Conservation (phyloP, 345 rosid genomes). For the Gossypium turneri region DNA sequence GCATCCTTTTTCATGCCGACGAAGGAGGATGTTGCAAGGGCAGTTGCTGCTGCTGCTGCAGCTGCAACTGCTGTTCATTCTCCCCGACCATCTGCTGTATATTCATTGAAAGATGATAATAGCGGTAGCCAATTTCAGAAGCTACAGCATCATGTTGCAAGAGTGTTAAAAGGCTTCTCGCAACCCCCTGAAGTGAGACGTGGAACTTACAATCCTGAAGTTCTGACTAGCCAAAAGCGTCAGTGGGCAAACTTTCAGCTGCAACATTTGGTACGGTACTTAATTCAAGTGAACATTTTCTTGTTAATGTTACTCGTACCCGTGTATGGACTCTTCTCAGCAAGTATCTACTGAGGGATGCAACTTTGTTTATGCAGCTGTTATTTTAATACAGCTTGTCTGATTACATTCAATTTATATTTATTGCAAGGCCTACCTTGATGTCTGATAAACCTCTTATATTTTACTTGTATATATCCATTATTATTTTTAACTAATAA, state of each 20-base stretch:
- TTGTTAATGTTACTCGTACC: not conserved
- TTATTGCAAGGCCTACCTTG: not conserved
- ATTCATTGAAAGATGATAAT: conserved; percentile 60
- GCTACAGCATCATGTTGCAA: conserved; percentile 60
- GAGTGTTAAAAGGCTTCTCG: conserved; percentile 65
- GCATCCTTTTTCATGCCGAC: conserved; percentile 66
- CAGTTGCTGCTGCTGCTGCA: conserved; percentile 72
- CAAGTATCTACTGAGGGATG: not conserved
- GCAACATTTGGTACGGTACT: conserved; percentile 68
- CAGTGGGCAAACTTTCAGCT: conserved; percentile 87
- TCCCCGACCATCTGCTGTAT: conserved; percentile 83
- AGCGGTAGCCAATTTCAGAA: conserved; percentile 66
- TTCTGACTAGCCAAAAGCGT: conserved; percentile 92
- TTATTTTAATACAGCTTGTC: conserved; percentile 5
- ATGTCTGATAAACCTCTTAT: not conserved
- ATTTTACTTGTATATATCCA: not conserved
- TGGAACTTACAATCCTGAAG: conserved; percentile 75
- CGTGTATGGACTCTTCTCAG: not conserved
- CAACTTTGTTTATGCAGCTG: not conserved
- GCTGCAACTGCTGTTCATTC: conserved; percentile 68
- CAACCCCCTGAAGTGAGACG: conserved; percentile 53
- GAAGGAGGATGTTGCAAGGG: conserved; percentile 73
- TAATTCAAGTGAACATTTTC: conserved; percentile 16
- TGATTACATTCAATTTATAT: not conserved
- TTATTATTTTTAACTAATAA: not conserved